Evolutionary conservation across 805 yeast species (phyloP), one percentile per base, ranked within the genome.

Genomic region (Monosporozyma aerobia): DNA sequence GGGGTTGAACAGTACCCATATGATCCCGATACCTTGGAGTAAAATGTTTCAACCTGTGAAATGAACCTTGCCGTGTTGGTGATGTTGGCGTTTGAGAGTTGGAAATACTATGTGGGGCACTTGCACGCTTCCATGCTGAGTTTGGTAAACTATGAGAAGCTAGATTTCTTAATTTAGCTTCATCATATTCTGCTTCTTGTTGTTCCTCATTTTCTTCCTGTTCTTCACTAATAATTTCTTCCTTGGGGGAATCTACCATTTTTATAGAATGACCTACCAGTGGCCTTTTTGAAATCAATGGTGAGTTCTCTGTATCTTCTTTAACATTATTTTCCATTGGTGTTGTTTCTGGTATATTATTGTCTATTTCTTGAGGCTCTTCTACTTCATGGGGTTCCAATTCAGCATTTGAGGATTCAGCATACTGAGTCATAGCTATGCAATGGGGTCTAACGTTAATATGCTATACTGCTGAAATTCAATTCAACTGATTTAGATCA

Each of bases 121-220:
- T 32, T 32, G 29, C 50, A 44, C 41, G 47, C 47, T 29, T 53
- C 47, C 43, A 29, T 13, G 59, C 57, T 3, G 70, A 63, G 32
- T 66, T 65, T 3, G 70, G 70, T 6, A 66, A 53, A 3, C 65
- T 67, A 50, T 62, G 64, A 50, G 63, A 65, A 1, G 64, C 56
- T 45, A 67, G 52, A 41, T 67, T 67, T 51, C 64, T 66, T 35
- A 54, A 48, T 3, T 50, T 55, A 3, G 68, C 72, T 45, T 68
- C 72, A 4, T 51, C 54, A 51, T 66, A 67, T 8, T 41, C n/a
- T 22, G 40, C 8, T 16, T 47, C 50, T 32, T 35, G 25, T 23
- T 14, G 14, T 33, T 47, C 50, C 22, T 47, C 37, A n/a, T 13
- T 22, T 41, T 23, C 30, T 14, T 48, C 33, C 27, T 22, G 25